Conservation (phyloP, 2,329 filamentous ascomycete genomes). For the Ophiostoma quercus region DNA sequence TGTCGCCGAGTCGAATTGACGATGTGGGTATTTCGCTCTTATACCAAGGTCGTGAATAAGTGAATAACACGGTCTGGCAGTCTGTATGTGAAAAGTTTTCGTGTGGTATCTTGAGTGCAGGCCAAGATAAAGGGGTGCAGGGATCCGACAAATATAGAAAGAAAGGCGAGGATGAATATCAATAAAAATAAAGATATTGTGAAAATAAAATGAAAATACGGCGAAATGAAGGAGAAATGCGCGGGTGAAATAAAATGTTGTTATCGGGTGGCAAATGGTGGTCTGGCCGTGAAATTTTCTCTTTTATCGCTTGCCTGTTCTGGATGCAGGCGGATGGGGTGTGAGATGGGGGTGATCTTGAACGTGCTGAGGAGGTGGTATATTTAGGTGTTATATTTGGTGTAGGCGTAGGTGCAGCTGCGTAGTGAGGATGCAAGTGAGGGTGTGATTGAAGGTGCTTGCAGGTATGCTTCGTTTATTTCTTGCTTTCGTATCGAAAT, state of each 20-base stretch:
- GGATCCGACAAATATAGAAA: slow-evolving; percentile 3
- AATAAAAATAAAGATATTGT: slow-evolving; percentile 13
- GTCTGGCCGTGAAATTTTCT: slow-evolving; percentile 20
- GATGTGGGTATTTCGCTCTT: not conserved
- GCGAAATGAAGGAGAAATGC: not conserved
- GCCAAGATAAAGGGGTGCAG: slow-evolving; percentile 1
- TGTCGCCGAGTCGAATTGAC: not conserved
- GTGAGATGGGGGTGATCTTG: slow-evolving; percentile 12
- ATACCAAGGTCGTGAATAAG: not conserved
- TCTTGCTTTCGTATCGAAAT: slow-evolving; percentile 8
- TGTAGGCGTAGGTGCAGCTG: not conserved
- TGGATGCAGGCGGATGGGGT: slow-evolving; percentile 21
- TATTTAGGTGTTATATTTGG: not conserved
- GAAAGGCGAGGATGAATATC: slow-evolving; percentile 7
- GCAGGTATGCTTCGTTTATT: not conserved
- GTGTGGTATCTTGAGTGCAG: not conserved
- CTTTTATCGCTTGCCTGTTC: slow-evolving; percentile 24
- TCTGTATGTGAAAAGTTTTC: slow-evolving; percentile 8
- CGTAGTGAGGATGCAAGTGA: slow-evolving; percentile 3
- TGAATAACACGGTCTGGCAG: not conserved
- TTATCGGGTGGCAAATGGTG: slow-evolving; percentile 25
- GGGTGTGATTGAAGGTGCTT: not conserved
- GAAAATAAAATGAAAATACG: slow-evolving; percentile 15
- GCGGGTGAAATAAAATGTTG: slow-evolving; percentile 14
- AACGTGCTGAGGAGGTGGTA: not conserved